Evolutionary conservation across 495 filamentous ascomycete species (phyloP).

Genomic region (Tuber melanosporum): DNA sequence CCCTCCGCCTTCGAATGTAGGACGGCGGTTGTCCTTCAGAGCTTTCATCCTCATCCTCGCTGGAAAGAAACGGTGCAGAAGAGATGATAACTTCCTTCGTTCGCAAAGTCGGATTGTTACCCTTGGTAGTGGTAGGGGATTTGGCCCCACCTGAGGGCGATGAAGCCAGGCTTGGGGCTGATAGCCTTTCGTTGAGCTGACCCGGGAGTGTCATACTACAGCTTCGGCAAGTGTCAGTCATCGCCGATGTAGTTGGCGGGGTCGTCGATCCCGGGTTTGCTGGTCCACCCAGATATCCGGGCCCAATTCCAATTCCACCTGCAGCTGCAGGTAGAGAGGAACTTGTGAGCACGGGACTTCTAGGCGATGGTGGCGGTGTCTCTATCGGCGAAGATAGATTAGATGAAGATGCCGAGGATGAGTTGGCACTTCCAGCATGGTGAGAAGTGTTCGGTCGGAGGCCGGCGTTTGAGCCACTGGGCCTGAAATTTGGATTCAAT

Average conservation of each 20-base stretch:
- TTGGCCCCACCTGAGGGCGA: conserved; percentile 25
- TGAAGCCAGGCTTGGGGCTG: conserved; percentile 6
- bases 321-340: conserved; percentile 29
- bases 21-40: conserved; percentile 36
- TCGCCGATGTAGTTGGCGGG: conserved; percentile 51
- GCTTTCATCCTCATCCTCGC: conserved; percentile 34
- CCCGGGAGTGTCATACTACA: conserved; percentile 57
- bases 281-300: conserved; percentile 34
- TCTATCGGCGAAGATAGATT: conserved; percentile 37
- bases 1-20: conserved; percentile 45
- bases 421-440: conserved; percentile 23
- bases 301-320: conserved; percentile 18
- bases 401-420: conserved; percentile 37
- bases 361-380: conserved; percentile 60
- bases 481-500: neutral
- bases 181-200: conserved; percentile 45
- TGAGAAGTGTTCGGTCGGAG: conserved; percentile 35
- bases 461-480: conserved; percentile 13
- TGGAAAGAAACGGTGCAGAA: conserved; percentile 19
- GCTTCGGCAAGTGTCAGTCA: conserved; percentile 58
- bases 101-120: conserved; percentile 22
- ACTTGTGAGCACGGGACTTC: conserved; percentile 43
- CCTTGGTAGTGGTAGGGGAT: conserved; percentile 20
- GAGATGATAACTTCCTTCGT: conserved; percentile 33
- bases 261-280: conserved; percentile 43